Evolutionary conservation across 1,284 basidiomycete species (phyloP), one percentile per base, ranked within the genome.

Genomic region (Mrakiaceae sp.): DNA sequence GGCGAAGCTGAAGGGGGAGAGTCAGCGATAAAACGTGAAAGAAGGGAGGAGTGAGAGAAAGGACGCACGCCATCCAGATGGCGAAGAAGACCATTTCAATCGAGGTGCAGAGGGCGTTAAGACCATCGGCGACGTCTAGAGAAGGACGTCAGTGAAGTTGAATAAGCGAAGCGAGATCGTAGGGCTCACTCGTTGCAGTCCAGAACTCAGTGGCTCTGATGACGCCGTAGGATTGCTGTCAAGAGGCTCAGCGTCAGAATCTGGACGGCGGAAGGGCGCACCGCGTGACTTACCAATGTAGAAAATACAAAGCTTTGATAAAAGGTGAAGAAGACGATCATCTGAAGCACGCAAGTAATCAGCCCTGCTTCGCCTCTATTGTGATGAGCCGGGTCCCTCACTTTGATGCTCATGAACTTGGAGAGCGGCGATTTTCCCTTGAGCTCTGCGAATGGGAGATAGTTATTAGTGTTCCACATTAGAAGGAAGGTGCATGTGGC

Each of bases 371-470:
- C 63, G 59, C 58, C 44, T 58, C 27, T 39, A 5, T 58, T 6
- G n/a, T 54, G 42, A 66, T 49, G 48, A 49, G n/a, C n/a, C 10
- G n/a, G 9, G 48, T 46, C 39, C 50, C 51, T 58, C 12, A 71
- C 69, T 76, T 92, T 93, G 78, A 90, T 90, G 9, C 82, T 77
- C 67, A 90, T 70, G 73, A 92, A 92, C 76, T 92, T 92, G 12
- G 87, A 83, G 44, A 93, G 78, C 14, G 90, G 91, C 43, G 84
- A 80, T n/a, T 83, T 80, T 16, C 85, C 88, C 64, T 74, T 77
- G 6, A 94, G 80, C 70, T 92, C 89, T 8, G 27, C 27, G 27
- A 27, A 27, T 27, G 27, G 27, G 27, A 27, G 27, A 27, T 27
- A 27, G 1, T 27, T 1, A 27, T 27, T 27, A 27, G 27, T 27